A percentile compares a stretch with the other conserved stretches of the same genome.
Evolutionary conservation across 176 grass and related monocot species (phyloP).

Genomic region (Bothriochloa decipiens): DNA sequence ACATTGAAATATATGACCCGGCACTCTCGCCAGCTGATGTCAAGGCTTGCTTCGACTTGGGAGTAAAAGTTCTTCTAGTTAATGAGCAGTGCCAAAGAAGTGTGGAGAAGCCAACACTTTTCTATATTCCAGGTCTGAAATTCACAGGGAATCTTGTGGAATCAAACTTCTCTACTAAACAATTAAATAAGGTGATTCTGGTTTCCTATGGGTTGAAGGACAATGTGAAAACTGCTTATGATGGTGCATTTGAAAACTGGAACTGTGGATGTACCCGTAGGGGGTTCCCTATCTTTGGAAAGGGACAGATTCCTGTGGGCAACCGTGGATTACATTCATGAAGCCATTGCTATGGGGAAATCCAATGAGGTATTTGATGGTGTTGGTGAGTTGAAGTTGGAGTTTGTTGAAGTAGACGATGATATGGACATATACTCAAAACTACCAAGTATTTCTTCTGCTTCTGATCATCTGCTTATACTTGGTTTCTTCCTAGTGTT

Average conservation of each 20-base stretch:
- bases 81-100: conserved; percentile 36
- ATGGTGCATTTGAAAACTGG: conserved; percentile 14
- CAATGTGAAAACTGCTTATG: neutral
- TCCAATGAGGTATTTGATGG: neutral
- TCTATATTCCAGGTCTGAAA: conserved; percentile 26
- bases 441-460: conserved; percentile 13
- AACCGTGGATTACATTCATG: conserved; percentile 18
- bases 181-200: conserved; percentile 12
- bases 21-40: conserved; percentile 27
- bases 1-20: conserved; percentile 27
- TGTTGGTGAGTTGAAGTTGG: conserved; percentile 1
- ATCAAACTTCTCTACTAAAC: conserved; percentile 18
- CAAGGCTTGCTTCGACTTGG: conserved; percentile 25
- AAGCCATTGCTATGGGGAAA: neutral
- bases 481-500: neutral
- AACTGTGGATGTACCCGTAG: conserved; percentile 1
- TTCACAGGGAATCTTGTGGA: neutral
- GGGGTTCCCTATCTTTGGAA: conserved; percentile 16
- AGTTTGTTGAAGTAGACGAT: conserved; percentile 28
- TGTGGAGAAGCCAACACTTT: conserved; percentile 34
- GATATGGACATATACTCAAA: conserved; percentile 20
- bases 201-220: conserved; percentile 13
- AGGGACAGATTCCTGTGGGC: conserved; percentile 25
- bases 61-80: conserved; percentile 21
- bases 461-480: neutral